Base-by-base conservation (phyloP, 768 basidiomycete species). In the Russula abietina region DNA sequence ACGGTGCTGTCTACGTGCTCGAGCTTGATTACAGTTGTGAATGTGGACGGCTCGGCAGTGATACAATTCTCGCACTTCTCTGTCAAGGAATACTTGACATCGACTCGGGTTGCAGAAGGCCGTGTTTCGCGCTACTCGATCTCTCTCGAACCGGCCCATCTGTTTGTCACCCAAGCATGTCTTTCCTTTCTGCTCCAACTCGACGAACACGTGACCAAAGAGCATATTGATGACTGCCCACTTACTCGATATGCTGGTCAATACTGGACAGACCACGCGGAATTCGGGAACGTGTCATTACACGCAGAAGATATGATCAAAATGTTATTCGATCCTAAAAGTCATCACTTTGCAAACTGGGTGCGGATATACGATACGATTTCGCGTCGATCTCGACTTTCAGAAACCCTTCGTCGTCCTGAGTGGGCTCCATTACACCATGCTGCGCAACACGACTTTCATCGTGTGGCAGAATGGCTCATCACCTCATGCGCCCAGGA, bases 21-120 rank as follows among this genome's bases (percentile, higher is more conserved):
- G 8, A 60, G 51, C n/a, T 16, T 60, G 30, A 53, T 60, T 7
- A 1, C 39, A 0, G 8, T 43, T 2, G 39, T 60, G n/a, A 3
- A 52, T 14, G 22, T 10, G 14, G 12, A 10, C 6, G 28, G 28
- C 19, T 17, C 28, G 6, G 4, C 14, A n/a, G 38, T 59, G 11
- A 50, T 52, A 10, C 58, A 59, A n/a, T 59, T 39, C 33, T 46
- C 50, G 2, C 48, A 59, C n/a, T 59, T 59, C 17, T 51, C 58
- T 2, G 58, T 59, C 9, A 46, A 52, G 50, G 49, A 52, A 26
- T 41, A 28, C 41, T 33, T 52, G 36, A 39, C 41, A 5, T 60
- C 59, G 26, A 32, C 0, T 22, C 59, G 59, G 2, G 22, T 54
- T 8, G 10, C 50, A 3, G 7, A 33, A 10, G 57, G 45, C 26